A percentile compares a stretch with the other conserved stretches of the same genome.
These are phyloP conservation scores for Cercospora zeina DNA, from an alignment of 2,329 filamentous ascomycete genomes.

Conservation along the genomic window DNA sequence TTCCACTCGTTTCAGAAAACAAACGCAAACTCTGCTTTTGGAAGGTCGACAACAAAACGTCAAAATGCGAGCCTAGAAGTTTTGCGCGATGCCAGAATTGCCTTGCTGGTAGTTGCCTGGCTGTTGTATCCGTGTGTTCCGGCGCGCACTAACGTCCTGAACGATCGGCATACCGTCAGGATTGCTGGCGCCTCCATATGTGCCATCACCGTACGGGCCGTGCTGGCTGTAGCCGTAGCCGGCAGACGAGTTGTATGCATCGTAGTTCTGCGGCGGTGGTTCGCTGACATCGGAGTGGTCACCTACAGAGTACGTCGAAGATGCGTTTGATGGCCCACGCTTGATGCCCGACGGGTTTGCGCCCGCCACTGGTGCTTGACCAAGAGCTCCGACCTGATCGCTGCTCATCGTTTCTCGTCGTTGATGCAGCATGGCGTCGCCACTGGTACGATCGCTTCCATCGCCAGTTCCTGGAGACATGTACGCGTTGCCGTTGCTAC, in stretches of 20 bases:
- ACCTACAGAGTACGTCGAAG: conserved; percentile 86
- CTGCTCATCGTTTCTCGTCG: conserved; percentile 60
- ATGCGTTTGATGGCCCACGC: conserved; percentile 90
- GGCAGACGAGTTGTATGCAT: conserved; percentile 39
- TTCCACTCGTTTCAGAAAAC: conserved; percentile 1
- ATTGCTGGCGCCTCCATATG: conserved; percentile 52
- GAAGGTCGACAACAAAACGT: conserved; percentile 12
- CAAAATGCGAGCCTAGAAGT: conserved; percentile 62
- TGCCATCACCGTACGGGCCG: conserved; percentile 58
- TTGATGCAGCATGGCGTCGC: conserved; percentile 60
- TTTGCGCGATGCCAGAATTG: conserved; percentile 92
- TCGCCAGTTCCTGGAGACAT: conserved; percentile 60
- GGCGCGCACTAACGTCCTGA: conserved; percentile 83
- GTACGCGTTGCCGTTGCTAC: conserved; percentile 47
- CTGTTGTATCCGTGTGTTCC: conserved; percentile 94
- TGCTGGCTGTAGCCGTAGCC: conserved; percentile 56
- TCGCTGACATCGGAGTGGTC: conserved; percentile 68
- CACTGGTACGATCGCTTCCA: conserved; percentile 53
- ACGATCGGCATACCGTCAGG: conserved; percentile 72
- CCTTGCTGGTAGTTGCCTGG: conserved; percentile 82
- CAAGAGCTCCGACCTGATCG: conserved; percentile 67
- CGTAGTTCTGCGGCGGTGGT: conserved; percentile 37
- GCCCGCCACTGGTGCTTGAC: conserved; percentile 64
- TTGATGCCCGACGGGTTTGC: conserved; percentile 66
- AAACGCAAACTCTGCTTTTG: conserved; percentile 17